Evolutionary conservation across 2,329 filamentous ascomycete genomes (phyloP), one percentile per base, ranked within the genome.

Genomic region (Hypoxylon sp.): DNA sequence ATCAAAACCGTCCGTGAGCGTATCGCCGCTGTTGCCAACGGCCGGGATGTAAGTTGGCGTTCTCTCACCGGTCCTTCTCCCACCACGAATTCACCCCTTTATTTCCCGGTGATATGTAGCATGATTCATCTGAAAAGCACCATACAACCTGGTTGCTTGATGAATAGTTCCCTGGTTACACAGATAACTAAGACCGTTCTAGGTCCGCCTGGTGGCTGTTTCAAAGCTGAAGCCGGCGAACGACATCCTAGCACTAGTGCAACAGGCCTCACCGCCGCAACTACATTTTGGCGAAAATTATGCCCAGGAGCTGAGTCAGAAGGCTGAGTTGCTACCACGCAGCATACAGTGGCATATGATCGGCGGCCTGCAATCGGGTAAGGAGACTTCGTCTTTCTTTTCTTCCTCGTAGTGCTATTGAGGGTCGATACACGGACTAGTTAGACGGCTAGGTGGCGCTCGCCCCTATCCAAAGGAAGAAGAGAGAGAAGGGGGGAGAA

Each of bases 271-370:
- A 0, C 79, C 83, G 31, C 80, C 82, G 0, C 92, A 94, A 60
- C 73, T 85, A 17, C 93, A 99, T 82, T 98, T 98, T 80, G 96
- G 96, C 75, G 96, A 99, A 82, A 99, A 99, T 84, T 99, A 99
- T 83, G 87, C 92, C 3, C 92, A 95, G 81, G 96, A 99, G 81
- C 87, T 99, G 59, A 86, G 87, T 65, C 92, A 97, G 79, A 99
- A 99, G 81, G 91, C 94, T 1, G 86, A 87, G 37, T 79, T 97
- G 19, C 87, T 99, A 10, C 95, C 96, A 0, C 82, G 83, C 48
- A 87, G 86, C 35, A 92, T 99, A 72, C 87, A 87, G 75, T 99
- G 96, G 96, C 96, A 99, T 81, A 98, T 98, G 80, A 99, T 98
- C 78, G 96, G 96, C 42, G 94, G 92, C 0, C 83, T 99, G 42